Base-by-base conservation (phyloP, 352 stramenopile species). In the Hyaloperonospora brassicae region DNA sequence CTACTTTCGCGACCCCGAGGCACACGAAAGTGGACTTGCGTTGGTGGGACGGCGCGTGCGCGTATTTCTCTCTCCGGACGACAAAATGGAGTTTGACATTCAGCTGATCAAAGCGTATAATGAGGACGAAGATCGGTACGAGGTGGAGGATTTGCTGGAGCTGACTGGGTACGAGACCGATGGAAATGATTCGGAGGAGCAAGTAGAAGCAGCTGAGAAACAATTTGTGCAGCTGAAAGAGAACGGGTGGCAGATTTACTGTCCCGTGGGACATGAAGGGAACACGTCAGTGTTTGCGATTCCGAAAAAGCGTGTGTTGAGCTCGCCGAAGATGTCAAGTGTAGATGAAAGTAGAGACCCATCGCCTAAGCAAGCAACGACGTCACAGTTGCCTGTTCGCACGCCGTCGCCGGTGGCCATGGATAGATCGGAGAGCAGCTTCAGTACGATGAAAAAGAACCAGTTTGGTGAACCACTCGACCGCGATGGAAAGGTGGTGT, bases 211-310 rank as follows among this genome's bases (percentile, higher is more conserved):
- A 30, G 36, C 22, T 3, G 64, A 73, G 31, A 73, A 73, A 31
- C 64, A 73, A 22, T 73, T 55, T 50, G 61, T 67, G 23, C 70
- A 59, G 12, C 58, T 78, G 3, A 62, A 70, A 21, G 66, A 73
- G 17, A 65, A 72, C 25, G 66, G 67, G 3, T 92, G 81, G 78
- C 80, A 93, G n/a, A 27, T 93, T 1, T 93, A 87, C 54, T 68
- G 80, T 36, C 66, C 76, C 12, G 55, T 82, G 1, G 67, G 79
- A 14, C 76, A 89, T 2, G 68, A 87, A 45, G 70, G 76, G 12
- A 64, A 62, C 9, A 64, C 77, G n/a, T 53, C 59, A 6, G 70
- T 93, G 31, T 93, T 93, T 56, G 83, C 79, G 8, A 93, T 93
- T 49, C 84, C 84, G 23, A 93, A 92, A 50, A 72, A 69, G 22